These are phyloP conservation scores for Aspergillus sergii DNA, from an alignment of 2,329 filamentous ascomycete genomes.

Conservation along the genomic window DNA sequence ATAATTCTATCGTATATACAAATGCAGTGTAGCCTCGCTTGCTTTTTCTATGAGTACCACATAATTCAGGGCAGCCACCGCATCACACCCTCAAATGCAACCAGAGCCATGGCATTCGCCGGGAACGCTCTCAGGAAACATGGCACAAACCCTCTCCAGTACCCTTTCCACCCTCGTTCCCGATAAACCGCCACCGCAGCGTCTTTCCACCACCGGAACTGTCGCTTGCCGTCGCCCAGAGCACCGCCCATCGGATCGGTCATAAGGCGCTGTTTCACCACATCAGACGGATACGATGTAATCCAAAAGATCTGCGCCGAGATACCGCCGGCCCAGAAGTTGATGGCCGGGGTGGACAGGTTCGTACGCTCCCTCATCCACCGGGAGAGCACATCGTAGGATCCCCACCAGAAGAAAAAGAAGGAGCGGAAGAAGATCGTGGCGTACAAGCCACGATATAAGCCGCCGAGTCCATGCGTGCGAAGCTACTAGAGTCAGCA, in stretches of 20 bases:
- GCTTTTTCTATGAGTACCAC: background rate
- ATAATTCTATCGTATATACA: background rate
- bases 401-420: conserved; percentile 99
- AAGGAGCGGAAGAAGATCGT: conserved; percentile 88
- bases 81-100: conserved; percentile 94
- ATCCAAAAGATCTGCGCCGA: conserved; percentile 95
- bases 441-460: conserved; percentile 83
- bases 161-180: conserved; percentile 76
- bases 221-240: conserved; percentile 66
- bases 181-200: conserved; percentile 76
- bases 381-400: conserved; percentile 81
- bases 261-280: conserved; percentile 97
- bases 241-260: conserved; percentile 81
- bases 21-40: background rate
- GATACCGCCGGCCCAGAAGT: conserved; percentile 96
- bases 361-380: conserved; percentile 67
- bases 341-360: conserved; percentile 77
- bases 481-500: conserved; percentile 37
- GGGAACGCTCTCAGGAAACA: conserved; percentile 94
- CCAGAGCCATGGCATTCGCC: conserved; percentile 89
- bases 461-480: conserved; percentile 72
- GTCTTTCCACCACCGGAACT: conserved; percentile 75
- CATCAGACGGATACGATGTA: conserved; percentile 86
- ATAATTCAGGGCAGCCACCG: conserved; percentile 50
- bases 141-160: conserved; percentile 90